Conservation (phyloP, 2,329 filamentous ascomycete species). For the Alternaria sp. region DNA sequence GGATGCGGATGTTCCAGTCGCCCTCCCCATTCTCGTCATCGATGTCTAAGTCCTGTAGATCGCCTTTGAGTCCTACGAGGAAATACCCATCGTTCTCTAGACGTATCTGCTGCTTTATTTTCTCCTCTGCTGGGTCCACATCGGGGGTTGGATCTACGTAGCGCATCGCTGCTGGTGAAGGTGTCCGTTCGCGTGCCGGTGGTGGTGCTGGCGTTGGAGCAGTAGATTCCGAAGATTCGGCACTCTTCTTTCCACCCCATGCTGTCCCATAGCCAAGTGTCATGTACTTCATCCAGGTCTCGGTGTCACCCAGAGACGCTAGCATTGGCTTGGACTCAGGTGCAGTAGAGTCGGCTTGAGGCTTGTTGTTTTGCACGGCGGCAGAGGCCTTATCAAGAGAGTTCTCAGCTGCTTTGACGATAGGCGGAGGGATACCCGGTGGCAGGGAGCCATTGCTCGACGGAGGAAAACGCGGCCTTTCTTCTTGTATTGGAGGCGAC, state of each 20-base stretch:
- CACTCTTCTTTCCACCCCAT: constrained; percentile 43
- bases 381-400: constrained; percentile 53
- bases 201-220: not conserved
- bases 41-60: constrained; percentile 63
- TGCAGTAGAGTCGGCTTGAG: constrained; percentile 21
- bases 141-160: constrained; percentile 49
- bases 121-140: constrained; percentile 61
- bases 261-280: constrained; percentile 56
- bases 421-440: constrained; percentile 55
- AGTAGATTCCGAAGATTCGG: not conserved
- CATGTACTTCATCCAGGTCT: constrained; percentile 59
- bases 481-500: constrained; percentile 3
- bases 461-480: constrained; percentile 2
- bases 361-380: constrained; percentile 36
- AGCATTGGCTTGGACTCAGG: constrained; percentile 31
- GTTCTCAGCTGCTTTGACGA: constrained; percentile 53
- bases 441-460: constrained; percentile 19
- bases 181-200: constrained; percentile 9
- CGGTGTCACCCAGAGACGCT: constrained; percentile 52
- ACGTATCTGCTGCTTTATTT: constrained; percentile 61
- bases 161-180: constrained; percentile 40
- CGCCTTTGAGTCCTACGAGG: constrained; percentile 71
- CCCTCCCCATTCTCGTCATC: constrained; percentile 49
- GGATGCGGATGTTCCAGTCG: constrained; percentile 57
- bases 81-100: constrained; percentile 62